These are phyloP conservation scores for Thelephora ganbajun DNA, from an alignment of 768 basidiomycete genomes.

Conservation along the genomic window DNA sequence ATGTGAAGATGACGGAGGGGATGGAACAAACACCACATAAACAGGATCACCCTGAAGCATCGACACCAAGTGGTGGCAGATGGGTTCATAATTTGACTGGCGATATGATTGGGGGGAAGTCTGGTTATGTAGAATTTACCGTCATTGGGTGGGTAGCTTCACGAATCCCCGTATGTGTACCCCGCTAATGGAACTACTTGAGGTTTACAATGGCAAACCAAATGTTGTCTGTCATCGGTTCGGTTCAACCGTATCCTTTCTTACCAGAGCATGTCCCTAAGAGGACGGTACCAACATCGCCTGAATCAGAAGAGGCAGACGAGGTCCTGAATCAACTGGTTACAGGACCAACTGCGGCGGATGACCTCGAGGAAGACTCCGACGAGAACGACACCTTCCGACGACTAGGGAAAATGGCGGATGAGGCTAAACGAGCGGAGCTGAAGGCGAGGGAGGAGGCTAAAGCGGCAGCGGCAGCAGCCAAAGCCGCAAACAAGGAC, in stretches of 20 bases:
- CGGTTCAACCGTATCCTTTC: slow-evolving; percentile 66
- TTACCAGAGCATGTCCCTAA: slow-evolving; percentile 39
- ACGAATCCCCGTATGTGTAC: neutral
- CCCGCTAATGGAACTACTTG: neutral
- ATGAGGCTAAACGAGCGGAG: slow-evolving; percentile 15
- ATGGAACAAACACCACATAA: slow-evolving; percentile 13
- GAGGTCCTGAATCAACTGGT: slow-evolving; percentile 13
- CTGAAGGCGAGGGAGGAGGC: slow-evolving; percentile 10
- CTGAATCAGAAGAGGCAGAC: slow-evolving; percentile 1
- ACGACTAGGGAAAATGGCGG: slow-evolving; percentile 17
- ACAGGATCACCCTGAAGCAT: slow-evolving; percentile 11
- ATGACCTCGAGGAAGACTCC: slow-evolving; percentile 15
- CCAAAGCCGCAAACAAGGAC: slow-evolving; percentile 14
- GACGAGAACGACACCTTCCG: slow-evolving; percentile 21
- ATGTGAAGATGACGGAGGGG: slow-evolving; percentile 9
- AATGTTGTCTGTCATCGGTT: slow-evolving; percentile 83
- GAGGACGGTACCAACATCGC: slow-evolving; percentile 7
- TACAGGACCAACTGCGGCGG: slow-evolving; percentile 9
- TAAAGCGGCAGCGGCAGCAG: slow-evolving; percentile 13
- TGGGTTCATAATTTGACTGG: slow-evolving; percentile 73
- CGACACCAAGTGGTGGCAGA: slow-evolving; percentile 41
- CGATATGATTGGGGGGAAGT: slow-evolving; percentile 50
- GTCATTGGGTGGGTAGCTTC: slow-evolving; percentile 79
- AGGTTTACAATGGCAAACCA: slow-evolving; percentile 86
- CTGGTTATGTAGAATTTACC: slow-evolving; percentile 65